phyloP scores from a whole-genome alignment of 371 early-diverging fungal species.

The Apophysomyces ossiformis region DNA sequence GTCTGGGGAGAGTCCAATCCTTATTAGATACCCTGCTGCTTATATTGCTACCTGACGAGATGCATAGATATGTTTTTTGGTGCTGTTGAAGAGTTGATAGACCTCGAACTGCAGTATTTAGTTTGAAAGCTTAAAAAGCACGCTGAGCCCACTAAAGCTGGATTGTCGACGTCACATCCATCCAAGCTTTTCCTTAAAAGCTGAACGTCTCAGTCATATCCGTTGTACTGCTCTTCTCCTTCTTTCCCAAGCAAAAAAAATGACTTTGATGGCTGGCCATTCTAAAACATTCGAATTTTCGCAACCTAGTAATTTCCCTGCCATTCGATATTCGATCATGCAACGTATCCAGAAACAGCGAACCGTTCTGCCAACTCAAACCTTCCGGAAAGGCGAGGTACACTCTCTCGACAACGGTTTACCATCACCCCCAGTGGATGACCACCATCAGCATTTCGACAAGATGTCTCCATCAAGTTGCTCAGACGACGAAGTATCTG shows the following conservation, averaged over 20 bases:
- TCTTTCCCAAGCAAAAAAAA: not conserved
- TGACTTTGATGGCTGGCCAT: slow-evolving; percentile 6
- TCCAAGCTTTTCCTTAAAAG: no score
- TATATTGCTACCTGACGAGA: no score
- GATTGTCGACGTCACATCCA: no score
- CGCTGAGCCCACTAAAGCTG: no score
- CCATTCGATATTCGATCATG: slow-evolving; percentile 40
- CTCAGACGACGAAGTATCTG: slow-evolving; percentile 13
- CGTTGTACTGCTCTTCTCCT: not conserved
- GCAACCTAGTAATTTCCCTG: slow-evolving; percentile 35
- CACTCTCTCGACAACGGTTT: slow-evolving; percentile 39
- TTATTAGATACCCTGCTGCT: no score
- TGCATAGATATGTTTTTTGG: no score
- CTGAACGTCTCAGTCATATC: no score
- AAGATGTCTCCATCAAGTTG: slow-evolving; percentile 24
- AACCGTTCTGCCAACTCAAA: slow-evolving; percentile 16
- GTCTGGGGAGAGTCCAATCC: no score
- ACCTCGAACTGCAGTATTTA: no score
- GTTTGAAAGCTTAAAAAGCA: no score
- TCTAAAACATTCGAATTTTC: slow-evolving; percentile 34
- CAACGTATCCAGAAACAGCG: slow-evolving; percentile 40
- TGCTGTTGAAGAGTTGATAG: no score
- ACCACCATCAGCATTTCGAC: not conserved
- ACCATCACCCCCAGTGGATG: slow-evolving; percentile 48
- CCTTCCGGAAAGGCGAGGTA: slow-evolving; percentile 9